Evolutionary conservation across 208 protist genomes (phyloP), one percentile per base, ranked within the genome.

Genomic region (Porcisia hertigi): DNA sequence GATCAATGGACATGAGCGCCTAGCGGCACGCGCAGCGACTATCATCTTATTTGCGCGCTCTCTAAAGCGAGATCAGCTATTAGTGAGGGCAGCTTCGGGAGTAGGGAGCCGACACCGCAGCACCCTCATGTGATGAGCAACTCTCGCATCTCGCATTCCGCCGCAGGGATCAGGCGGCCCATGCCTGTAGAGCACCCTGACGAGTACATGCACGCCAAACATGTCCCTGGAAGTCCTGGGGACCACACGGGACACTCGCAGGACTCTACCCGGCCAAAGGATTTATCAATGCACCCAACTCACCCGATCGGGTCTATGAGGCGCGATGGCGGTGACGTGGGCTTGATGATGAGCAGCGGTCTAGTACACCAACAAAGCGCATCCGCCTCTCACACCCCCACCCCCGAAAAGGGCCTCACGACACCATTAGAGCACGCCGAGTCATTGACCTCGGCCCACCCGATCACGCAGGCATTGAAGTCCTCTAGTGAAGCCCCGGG

Each of bases 211-310:
- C 65, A 71, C 70, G 60, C 60, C 14, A 69, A 75, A 63, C 62
- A 64, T 47, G 41, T 52, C 16, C 52, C 41, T n/a, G 43, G 71
- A 23, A 60, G 30, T n/a, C 52, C 59, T 39, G 49, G 41, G 55
- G 36, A 55, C 25, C 25, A 8, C 55, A 66, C 71, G 39, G 41
- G 69, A n/a, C 67, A 57, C 71, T 73, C 65, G 7, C 72, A 73
- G 64, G 52, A 60, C 71, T 76, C 71, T n/a, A 41, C 62, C 34
- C 45, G n/a, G 25, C 57, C 76, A 25, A 64, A 73, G 8, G 77
- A 81, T 52, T 76, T 65, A 52, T 54, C 75, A 67, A 76, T 53
- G 71, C 64, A 52, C 65, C 73, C 71, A 36, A 69, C 69, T 57
- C 71, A 81, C 65, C 71, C 71, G 7, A 73, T 76, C 39, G 71